Conservation (phyloP, 164 flowering plant genomes). For the Vitis labrusca region DNA sequence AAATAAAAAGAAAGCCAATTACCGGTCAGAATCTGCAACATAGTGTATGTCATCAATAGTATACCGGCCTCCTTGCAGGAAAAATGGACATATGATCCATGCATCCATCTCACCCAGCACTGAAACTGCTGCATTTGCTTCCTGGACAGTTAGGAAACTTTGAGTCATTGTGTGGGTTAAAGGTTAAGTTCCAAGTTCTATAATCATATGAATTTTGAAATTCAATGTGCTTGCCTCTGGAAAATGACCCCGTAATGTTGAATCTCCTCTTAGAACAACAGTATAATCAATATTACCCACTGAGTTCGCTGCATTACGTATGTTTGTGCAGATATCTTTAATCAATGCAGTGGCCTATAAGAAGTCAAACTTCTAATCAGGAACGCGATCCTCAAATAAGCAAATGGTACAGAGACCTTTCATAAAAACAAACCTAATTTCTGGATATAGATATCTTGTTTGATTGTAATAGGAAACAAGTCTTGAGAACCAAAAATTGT, state of each 20-base stretch:
- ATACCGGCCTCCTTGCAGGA: slow-evolving; percentile 97
- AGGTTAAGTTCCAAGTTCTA: neutral
- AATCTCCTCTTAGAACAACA: slow-evolving; percentile 96
- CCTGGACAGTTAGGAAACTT: slow-evolving; percentile 41
- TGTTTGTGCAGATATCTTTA: slow-evolving; percentile 73
- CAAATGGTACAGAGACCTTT: slow-evolving; percentile 2
- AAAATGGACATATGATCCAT: slow-evolving; percentile 98
- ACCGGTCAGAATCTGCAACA: slow-evolving; percentile 89
- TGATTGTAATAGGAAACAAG: neutral
- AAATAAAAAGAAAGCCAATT: slow-evolving; percentile 9
- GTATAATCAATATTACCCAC: slow-evolving; percentile 60
- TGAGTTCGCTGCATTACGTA: slow-evolving; percentile 63
- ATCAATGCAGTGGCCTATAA: slow-evolving; percentile 75
- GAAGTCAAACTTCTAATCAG: slow-evolving; percentile 13
- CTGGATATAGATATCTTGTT: neutral
- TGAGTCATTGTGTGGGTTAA: neutral
- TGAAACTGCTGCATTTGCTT: slow-evolving; percentile 93
- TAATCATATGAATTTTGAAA: neutral
- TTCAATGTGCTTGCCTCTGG: slow-evolving; percentile 72
- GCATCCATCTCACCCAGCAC: slow-evolving; percentile 94
- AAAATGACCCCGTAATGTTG: slow-evolving; percentile 97
- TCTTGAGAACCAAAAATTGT: neutral
- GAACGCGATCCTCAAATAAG: slow-evolving; percentile 3
- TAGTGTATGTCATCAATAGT: slow-evolving; percentile 88
- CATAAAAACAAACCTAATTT: neutral